Evolutionary conservation across 352 stramenopile species (phyloP), one percentile per base, ranked within the genome.

Genomic region (Pythium phragmitis): DNA sequence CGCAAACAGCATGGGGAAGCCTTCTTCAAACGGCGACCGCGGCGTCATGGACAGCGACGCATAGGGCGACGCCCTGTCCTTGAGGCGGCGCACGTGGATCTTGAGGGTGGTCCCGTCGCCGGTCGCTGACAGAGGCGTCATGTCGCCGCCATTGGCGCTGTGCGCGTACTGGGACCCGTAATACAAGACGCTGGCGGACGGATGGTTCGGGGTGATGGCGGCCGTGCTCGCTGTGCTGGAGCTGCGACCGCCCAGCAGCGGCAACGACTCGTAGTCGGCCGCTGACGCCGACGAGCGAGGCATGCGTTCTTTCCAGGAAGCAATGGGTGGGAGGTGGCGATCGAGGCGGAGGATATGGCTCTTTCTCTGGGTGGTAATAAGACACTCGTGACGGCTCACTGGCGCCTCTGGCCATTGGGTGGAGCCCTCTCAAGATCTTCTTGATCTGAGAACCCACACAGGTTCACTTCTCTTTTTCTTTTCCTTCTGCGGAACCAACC

Each of bases 1-100:
- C 45, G 69, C 64, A 63, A 90, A 87, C 50, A 90, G 66, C 67
- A 80, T 86, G 45, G 81, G 79, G 68, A 87, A 87, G n/a, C 81
- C 81, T 28, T 79, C 82, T 58, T 90, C 81, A 53, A 90, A 90
- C 37, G 81, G 81, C 62, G 79, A 88, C 26, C 73, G 75, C 43
- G 76, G 77, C 67, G 69, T 69, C 45, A 46, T 41, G 23, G 48
- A 57, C 36, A 47, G 48, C 42, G 59, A 53, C 36, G 33, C 47
- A 17, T 48, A 57, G 57, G 19, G 42, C 37, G 17, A 13, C 11
- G 34, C 39, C 42, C 16, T 21, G 26, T 21, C 36, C 53, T 34
- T 53, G 16, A 23, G 17, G 43, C 61, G 53, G 3, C 54, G 46
- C 51, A 68, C 47, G 61, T 58, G 52, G 53, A 68, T 58, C 61